Evolutionary conservation across 1,284 basidiomycete species (phyloP).

Genomic region (Earliella scabrosa): DNA sequence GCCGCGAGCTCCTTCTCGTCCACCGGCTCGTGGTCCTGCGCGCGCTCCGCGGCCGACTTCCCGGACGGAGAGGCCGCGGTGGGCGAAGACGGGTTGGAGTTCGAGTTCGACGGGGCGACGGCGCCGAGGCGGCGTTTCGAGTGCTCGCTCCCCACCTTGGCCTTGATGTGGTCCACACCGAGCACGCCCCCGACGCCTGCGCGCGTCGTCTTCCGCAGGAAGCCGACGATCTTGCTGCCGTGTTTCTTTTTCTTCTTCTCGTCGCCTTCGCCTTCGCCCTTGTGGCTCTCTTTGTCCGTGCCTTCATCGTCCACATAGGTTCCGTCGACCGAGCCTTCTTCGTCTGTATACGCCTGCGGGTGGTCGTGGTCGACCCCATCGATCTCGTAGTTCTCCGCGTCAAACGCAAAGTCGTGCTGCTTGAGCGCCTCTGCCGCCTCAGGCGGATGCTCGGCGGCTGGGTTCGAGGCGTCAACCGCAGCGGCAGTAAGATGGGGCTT

Average conservation of each 20-base stretch:
- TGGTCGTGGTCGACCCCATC: slow-evolving; percentile 27
- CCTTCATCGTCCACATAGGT: slow-evolving; percentile 8
- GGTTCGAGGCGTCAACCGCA: slow-evolving; percentile 9
- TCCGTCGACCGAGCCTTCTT: background rate
- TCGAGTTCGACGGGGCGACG: slow-evolving; percentile 9
- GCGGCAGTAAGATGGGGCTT: slow-evolving; percentile 14
- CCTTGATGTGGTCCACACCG: slow-evolving; percentile 33
- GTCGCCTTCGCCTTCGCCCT: slow-evolving; percentile 1
- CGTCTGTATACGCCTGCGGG: background rate
- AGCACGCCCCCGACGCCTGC: slow-evolving; percentile 29
- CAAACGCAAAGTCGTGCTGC: slow-evolving; percentile 26
- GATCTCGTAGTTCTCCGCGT: slow-evolving; percentile 29
- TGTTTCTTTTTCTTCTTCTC: slow-evolving; percentile 21
- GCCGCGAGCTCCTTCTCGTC: slow-evolving; percentile 5
- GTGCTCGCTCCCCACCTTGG: slow-evolving; percentile 31
- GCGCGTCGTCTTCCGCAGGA: slow-evolving; percentile 31
- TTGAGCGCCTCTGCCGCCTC: slow-evolving; percentile 24
- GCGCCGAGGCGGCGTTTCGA: slow-evolving; percentile 34
- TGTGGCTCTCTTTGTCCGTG: slow-evolving; percentile 3
- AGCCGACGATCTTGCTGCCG: slow-evolving; percentile 26
- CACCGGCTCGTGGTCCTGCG: background rate
- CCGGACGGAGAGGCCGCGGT: background rate
- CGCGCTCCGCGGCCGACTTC: slow-evolving; percentile 10
- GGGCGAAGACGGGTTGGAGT: background rate
- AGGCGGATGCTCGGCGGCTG: slow-evolving; percentile 8